A percentile compares a stretch with the other conserved stretches of the same genome.
These are phyloP conservation scores for Purpureocillium takamizusanense DNA, from an alignment of 2,329 filamentous ascomycete genomes.

Conservation along the genomic window DNA sequence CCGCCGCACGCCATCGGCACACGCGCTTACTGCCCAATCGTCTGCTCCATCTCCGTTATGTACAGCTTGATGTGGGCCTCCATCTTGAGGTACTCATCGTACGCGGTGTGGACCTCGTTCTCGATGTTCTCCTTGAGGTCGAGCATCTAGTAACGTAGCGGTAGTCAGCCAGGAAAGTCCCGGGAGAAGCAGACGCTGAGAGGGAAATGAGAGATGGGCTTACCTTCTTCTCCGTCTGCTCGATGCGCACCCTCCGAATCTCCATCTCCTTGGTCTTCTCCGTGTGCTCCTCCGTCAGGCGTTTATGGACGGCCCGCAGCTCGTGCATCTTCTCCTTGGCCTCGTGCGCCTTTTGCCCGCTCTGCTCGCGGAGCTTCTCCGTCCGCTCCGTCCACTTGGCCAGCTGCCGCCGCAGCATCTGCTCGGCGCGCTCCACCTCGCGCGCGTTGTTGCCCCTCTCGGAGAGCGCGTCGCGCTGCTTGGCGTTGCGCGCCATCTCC, in stretches of 20 bases:
- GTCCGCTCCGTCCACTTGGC: conserved; percentile 81
- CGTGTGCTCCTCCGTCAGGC: conserved; percentile 72
- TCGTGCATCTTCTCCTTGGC: conserved; percentile 89
- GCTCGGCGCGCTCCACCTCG: conserved; percentile 84
- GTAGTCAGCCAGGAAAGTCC: too few species aligned
- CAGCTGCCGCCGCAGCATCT: conserved; percentile 73
- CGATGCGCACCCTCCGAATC: conserved; percentile 81
- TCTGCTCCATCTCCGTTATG: conserved; percentile 98
- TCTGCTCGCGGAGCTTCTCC: conserved; percentile 71
- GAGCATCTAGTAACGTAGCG: conserved; percentile 72
- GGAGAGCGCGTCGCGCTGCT: conserved; percentile 77
- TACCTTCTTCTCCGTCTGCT: conserved; percentile 98
- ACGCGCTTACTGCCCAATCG: conserved; percentile 34
- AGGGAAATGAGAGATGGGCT: too few species aligned
- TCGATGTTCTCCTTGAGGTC: conserved; percentile 98
- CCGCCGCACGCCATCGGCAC: background rate
- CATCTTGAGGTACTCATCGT: conserved; percentile 96
- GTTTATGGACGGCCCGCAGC: conserved; percentile 68
- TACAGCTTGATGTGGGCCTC: conserved; percentile 95
- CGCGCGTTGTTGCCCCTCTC: conserved; percentile 83
- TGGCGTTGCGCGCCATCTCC: conserved; percentile 68
- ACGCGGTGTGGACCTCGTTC: conserved; percentile 79
- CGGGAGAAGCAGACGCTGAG: too few species aligned
- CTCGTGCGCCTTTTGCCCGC: conserved; percentile 68
- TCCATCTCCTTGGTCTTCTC: conserved; percentile 92